A percentile compares a stretch with the other conserved stretches of the same genome.
Evolutionary conservation across 208 protist genomes (phyloP).

Genomic region (Trypanosoma scelopori): DNA sequence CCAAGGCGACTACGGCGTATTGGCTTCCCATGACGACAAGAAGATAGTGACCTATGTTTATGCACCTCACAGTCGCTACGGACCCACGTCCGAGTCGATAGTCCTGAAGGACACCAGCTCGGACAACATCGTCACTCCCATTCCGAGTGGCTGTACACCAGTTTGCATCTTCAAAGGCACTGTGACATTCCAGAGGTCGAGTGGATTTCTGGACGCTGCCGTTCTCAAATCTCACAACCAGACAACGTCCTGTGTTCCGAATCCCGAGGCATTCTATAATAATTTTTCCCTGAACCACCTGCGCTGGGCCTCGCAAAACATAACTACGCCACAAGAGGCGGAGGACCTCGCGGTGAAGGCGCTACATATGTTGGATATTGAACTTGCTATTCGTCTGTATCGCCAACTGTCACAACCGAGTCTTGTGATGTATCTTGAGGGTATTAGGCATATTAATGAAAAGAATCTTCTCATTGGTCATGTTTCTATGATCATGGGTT

Average conservation of each 20-base stretch:
- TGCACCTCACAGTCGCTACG: conserved; percentile 81
- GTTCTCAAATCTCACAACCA: conserved; percentile 78
- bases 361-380: conserved; percentile 93
- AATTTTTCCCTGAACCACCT: conserved; percentile 92
- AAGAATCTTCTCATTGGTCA: conserved; percentile 94
- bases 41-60: conserved; percentile 90
- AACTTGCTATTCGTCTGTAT: conserved; percentile 93
- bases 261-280: conserved; percentile 85
- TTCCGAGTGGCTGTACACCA: conserved; percentile 67
- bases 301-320: conserved; percentile 87
- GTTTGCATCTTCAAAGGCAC: conserved; percentile 79
- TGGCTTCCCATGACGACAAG: conserved; percentile 73
- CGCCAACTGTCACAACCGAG: conserved; percentile 89
- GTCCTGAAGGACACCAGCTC: conserved; percentile 56
- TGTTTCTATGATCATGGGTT: conserved; percentile 92
- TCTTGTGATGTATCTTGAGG: conserved; percentile 93
- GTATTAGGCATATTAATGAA: conserved; percentile 92
- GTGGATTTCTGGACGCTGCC: conserved; percentile 65
- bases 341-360: conserved; percentile 89
- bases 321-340: conserved; percentile 75
- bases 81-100: conserved; percentile 82
- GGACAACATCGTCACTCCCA: conserved; percentile 69
- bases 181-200: conserved; percentile 75
- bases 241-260: conserved; percentile 43
- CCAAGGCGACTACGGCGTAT: conserved; percentile 85